Conservation (phyloP, 495 filamentous ascomycete genomes). For the Penicillium manginii region DNA sequence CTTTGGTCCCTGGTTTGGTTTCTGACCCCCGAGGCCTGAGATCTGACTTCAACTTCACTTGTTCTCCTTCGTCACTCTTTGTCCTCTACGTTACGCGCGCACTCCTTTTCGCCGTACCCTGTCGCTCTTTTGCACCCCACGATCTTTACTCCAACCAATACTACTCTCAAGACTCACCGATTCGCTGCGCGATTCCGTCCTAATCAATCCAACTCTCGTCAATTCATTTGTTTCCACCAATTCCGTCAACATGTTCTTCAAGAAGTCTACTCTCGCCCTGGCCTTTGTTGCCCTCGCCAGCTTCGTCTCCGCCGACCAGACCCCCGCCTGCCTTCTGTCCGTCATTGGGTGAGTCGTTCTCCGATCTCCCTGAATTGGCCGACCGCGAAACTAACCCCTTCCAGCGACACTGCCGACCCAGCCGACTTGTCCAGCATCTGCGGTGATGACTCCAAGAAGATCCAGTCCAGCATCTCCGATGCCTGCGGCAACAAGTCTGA, state of each 20-base stretch:
- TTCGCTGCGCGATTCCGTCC: conserved; percentile 33
- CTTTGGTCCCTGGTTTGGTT: conserved; percentile 15
- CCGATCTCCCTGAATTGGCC: background rate
- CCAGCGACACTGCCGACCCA: conserved; percentile 30
- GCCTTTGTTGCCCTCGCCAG: conserved; percentile 42
- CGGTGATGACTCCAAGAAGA: conserved; percentile 30
- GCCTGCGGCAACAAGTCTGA: conserved; percentile 33
- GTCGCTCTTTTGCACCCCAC: conserved; percentile 32
- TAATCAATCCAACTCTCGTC: conserved; percentile 17
- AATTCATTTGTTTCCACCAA: conserved; percentile 14
- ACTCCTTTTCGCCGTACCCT: conserved; percentile 16
- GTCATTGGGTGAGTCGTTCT: conserved; percentile 38
- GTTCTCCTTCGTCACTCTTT: conserved; percentile 31
- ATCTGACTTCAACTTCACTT: conserved; percentile 19
- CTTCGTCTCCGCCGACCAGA: conserved; percentile 31
- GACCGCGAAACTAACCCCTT: conserved; percentile 21
- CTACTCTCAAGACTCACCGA: conserved; percentile 8
- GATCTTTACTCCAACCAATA: conserved; percentile 19
- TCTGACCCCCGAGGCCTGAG: conserved; percentile 19
- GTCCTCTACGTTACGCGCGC: conserved; percentile 27
- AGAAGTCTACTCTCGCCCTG: conserved; percentile 38
- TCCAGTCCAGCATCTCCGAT: conserved; percentile 34
- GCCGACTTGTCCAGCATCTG: conserved; percentile 37
- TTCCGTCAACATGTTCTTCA: conserved; percentile 41
- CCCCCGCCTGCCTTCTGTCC: conserved; percentile 41